phyloP scores from a whole-genome alignment of 1,139 yeast genomes.

The Kluyveromyces sp. region DNA sequence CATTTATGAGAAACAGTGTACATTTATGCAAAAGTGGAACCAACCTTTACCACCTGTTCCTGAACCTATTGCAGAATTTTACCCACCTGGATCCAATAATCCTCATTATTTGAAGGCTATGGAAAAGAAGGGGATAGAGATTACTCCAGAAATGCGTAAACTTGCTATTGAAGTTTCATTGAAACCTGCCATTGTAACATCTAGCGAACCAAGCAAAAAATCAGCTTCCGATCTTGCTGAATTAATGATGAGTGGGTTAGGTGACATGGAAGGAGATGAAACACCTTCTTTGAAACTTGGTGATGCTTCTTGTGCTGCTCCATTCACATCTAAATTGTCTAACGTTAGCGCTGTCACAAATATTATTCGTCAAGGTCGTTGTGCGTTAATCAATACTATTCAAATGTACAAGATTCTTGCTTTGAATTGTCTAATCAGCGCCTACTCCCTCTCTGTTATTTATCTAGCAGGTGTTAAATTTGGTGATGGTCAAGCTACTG shows the following conservation, averaged over 20 bases:
- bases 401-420: conserved; percentile 99
- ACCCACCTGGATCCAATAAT: conserved; percentile 91
- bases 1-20: conserved; percentile 80
- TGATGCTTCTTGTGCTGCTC: conserved; percentile 99
- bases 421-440: conserved; percentile 91
- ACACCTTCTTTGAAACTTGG: conserved; percentile 93
- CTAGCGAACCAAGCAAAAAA: conserved; percentile 28
- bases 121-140: conserved; percentile 71
- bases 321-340: conserved; percentile 90
- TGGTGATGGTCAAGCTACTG: conserved; percentile 96
- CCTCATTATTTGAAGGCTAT: conserved; percentile 83
- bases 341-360: conserved; percentile 90
- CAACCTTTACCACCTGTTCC: conserved; percentile 85
- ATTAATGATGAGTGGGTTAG: conserved; percentile 61
- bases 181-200: conserved; percentile 27
- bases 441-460: conserved; percentile 88
- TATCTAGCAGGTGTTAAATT: conserved; percentile 96
- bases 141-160: conserved; percentile 58
- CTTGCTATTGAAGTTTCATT: conserved; percentile 40
- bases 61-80: conserved; percentile 76
- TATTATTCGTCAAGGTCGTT: conserved; percentile 96
- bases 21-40: conserved; percentile 71
- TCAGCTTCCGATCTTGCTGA: conserved; percentile 61
- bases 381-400: conserved; percentile 93
- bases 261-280: conserved; percentile 69